phyloP scores from a whole-genome alignment of 1,284 basidiomycete genomes.

The Pterulicium gracile region DNA sequence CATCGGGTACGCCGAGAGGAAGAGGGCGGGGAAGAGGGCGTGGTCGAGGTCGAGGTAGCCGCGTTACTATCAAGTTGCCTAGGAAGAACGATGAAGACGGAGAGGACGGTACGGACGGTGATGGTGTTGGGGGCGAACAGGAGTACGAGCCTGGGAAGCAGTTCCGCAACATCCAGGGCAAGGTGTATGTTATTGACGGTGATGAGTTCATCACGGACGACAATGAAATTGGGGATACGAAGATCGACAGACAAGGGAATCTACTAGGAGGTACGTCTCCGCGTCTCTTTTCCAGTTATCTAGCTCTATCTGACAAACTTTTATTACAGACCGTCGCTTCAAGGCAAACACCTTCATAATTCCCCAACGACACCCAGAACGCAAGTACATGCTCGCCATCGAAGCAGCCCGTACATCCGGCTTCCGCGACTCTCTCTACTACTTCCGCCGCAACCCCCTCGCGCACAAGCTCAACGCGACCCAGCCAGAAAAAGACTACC shows the following conservation, averaged over 20 bases:
- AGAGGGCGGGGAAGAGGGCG: constrained; percentile 29
- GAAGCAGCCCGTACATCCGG: constrained; percentile 94
- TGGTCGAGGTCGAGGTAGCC: constrained; percentile 22
- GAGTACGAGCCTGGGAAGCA: constrained; percentile 45
- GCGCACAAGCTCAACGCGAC: constrained; percentile 86
- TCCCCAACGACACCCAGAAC: constrained; percentile 71
- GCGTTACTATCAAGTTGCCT: constrained; percentile 33
- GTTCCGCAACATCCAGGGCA: constrained; percentile 65
- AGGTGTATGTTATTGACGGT: constrained; percentile 70
- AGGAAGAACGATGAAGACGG: constrained; percentile 20
- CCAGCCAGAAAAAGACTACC: constrained; percentile 82
- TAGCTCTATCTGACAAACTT: constrained; percentile 8
- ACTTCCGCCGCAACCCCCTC: constrained; percentile 85
- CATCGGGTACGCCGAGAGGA: constrained; percentile 21
- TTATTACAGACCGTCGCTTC: constrained; percentile 63
- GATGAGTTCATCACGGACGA: constrained; percentile 84
- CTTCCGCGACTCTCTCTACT: constrained; percentile 93
- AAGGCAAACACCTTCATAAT: constrained; percentile 84
- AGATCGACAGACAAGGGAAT: constrained; percentile 81
- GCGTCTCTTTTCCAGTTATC: constrained; percentile 1
- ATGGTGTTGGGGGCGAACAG: constrained; percentile 29
- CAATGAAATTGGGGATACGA: constrained; percentile 83
- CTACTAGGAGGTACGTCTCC: constrained; percentile 66
- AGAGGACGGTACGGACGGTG: constrained; percentile 31
- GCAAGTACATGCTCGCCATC: constrained; percentile 91